phyloP scores from a whole-genome alignment of 805 yeast species.

The Nakazawaea molendinolei region DNA sequence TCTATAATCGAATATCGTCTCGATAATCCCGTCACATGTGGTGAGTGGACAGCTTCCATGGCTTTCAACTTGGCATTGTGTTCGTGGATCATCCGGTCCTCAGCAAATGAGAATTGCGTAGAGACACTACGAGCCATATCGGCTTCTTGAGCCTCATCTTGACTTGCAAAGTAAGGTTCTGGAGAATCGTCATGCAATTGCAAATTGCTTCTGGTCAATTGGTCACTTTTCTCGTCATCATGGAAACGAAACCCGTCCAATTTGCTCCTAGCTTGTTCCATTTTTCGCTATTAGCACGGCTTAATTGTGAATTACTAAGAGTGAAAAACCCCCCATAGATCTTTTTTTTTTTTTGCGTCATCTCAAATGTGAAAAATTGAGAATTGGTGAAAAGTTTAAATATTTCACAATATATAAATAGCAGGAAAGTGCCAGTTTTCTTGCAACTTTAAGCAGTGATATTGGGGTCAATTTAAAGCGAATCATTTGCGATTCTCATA shows the following conservation, averaged over 20 bases:
- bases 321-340: too few relatives aligned
- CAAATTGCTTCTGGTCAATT: slow-evolving; percentile 9
- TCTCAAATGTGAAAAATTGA: neutral
- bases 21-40: slow-evolving; percentile 3
- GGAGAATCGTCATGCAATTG: slow-evolving; percentile 2
- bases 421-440: too few relatives aligned
- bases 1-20: slow-evolving; percentile 30
- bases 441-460: too few relatives aligned
- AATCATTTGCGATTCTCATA: too few relatives aligned
- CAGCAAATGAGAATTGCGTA: slow-evolving; percentile 59
- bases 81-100: slow-evolving; percentile 56
- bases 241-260: neutral
- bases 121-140: slow-evolving; percentile 18
- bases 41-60: slow-evolving; percentile 34
- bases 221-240: neutral
- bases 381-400: too few relatives aligned
- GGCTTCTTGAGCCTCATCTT: slow-evolving; percentile 7
- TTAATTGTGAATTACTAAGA: too few relatives aligned
- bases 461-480: too few relatives aligned
- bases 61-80: slow-evolving; percentile 64
- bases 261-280: neutral
- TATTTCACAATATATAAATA: too few relatives aligned
- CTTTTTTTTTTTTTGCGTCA: neutral
- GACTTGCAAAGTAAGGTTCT: neutral
- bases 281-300: neutral